Evolutionary conservation across 495 filamentous ascomycete species (phyloP).

Genomic region (Penicillium diatomitis): DNA sequence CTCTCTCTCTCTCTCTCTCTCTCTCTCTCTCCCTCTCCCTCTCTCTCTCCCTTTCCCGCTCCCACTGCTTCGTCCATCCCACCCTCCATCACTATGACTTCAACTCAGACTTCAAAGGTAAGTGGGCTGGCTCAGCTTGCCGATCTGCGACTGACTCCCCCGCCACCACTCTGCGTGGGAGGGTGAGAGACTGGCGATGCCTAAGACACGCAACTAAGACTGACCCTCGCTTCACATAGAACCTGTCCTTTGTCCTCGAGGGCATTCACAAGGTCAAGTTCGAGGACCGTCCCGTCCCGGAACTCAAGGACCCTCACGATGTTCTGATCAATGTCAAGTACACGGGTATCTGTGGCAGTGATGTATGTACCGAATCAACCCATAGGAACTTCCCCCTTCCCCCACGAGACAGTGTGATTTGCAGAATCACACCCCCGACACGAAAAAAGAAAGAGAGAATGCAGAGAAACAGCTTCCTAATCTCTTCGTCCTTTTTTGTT

Average conservation of each 20-base stretch:
- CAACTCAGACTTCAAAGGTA: constrained; percentile 18
- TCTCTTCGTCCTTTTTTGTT: neutral
- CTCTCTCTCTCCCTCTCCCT: neutral
- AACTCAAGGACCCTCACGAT: constrained; percentile 56
- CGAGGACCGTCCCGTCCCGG: constrained; percentile 66
- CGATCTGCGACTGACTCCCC: neutral
- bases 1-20: neutral
- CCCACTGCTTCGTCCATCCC: neutral
- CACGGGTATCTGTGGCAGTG: constrained; percentile 85
- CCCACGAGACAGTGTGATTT: too few species aligned
- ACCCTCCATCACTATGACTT: constrained; percentile 3
- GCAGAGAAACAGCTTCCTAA: neutral
- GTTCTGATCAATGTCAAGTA: constrained; percentile 75
- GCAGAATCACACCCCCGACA: neutral
- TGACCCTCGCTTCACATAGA: constrained; percentile 37
- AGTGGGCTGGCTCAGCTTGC: neutral
- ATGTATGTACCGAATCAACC: constrained; percentile 41
- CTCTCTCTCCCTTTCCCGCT: neutral
- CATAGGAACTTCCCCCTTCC: too few species aligned
- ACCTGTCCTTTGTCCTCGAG: constrained; percentile 80
- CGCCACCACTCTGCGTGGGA: neutral
- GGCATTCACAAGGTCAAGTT: constrained; percentile 61
- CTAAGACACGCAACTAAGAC: too few species aligned
- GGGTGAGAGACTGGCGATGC: too few species aligned
- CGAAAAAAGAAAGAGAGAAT: neutral